Evolutionary conservation across 2,329 filamentous ascomycete genomes (phyloP).

Genomic region (Fusarium virguliforme): DNA sequence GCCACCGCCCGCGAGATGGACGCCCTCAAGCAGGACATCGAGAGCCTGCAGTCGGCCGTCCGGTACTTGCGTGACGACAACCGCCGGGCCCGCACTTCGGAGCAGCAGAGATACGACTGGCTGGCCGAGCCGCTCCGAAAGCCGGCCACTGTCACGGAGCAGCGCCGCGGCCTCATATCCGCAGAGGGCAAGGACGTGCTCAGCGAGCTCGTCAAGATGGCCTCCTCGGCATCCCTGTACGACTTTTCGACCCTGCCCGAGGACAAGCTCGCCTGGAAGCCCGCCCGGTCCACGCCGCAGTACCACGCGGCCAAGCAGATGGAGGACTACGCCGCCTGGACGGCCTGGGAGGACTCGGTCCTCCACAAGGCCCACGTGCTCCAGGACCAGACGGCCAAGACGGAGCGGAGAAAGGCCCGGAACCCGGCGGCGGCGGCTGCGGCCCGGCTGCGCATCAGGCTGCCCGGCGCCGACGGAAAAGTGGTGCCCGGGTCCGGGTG

Average conservation of each 20-base stretch:
- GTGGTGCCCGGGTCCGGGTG: constrained; percentile 56
- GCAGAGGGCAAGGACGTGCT: constrained; percentile 77
- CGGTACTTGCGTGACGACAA: constrained; percentile 79
- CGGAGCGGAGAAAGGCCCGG: constrained; percentile 50
- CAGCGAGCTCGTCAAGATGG: constrained; percentile 75
- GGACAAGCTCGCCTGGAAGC: constrained; percentile 77
- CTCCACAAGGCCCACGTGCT: constrained; percentile 67
- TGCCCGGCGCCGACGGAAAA: constrained; percentile 66
- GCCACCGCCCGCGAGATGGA: constrained; percentile 82
- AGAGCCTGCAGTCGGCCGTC: constrained; percentile 75
- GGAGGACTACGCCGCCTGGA: constrained; percentile 77
- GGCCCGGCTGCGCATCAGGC: constrained; percentile 67
- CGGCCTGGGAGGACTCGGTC: constrained; percentile 70
- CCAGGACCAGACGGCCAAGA: constrained; percentile 42
- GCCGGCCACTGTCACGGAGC: constrained; percentile 62
- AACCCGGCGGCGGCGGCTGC: constrained; percentile 58
- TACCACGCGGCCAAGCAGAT: constrained; percentile 77
- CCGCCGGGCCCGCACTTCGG: constrained; percentile 71
- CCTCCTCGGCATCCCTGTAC: constrained; percentile 69
- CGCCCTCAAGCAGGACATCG: constrained; percentile 78
- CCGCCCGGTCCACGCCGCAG: constrained; percentile 74
- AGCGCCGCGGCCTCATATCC: constrained; percentile 67
- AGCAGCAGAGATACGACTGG: constrained; percentile 74
- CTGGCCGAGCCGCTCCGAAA: constrained; percentile 71
- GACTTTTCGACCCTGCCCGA: constrained; percentile 71